Evolutionary conservation across 176 grass and related monocot species (phyloP).

Genomic region (Alloteropsis semialata): DNA sequence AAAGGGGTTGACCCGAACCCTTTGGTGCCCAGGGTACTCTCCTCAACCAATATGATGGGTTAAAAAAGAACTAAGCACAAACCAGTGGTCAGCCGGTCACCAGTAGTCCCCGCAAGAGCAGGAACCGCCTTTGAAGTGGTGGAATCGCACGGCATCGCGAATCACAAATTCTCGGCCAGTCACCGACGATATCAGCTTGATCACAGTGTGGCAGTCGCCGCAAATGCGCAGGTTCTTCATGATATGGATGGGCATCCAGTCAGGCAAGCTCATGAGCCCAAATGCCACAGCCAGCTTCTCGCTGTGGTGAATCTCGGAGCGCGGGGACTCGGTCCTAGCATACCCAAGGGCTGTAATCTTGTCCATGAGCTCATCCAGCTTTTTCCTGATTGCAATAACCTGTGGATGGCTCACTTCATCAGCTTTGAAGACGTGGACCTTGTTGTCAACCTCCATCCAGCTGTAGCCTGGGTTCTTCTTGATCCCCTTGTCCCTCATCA

Average conservation of each 20-base stretch:
- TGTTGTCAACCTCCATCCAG: conserved; percentile 88
- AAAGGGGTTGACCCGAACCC: too few relatives aligned
- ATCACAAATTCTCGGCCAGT: conserved; percentile 66
- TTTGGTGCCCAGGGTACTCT: too few relatives aligned
- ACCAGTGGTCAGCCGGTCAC: conserved; percentile 34
- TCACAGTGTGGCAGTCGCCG: conserved; percentile 77
- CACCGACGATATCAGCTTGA: conserved; percentile 70
- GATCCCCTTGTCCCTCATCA: conserved; percentile 86
- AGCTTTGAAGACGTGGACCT: conserved; percentile 80
- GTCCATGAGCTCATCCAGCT: conserved; percentile 65
- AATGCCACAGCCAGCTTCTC: conserved; percentile 91
- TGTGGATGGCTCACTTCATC: conserved; percentile 76
- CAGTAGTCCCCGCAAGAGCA: conserved; percentile 92
- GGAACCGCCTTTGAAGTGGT: conserved; percentile 73
- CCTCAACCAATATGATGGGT: background rate
- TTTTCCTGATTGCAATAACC: conserved; percentile 52
- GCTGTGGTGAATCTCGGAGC: conserved; percentile 61
- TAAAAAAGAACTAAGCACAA: background rate
- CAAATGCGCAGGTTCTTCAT: conserved; percentile 96
- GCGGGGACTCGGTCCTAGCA: conserved; percentile 32
- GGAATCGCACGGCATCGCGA: conserved; percentile 76
- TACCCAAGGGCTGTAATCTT: conserved; percentile 64
- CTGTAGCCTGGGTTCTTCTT: conserved; percentile 89
- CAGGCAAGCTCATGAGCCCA: conserved; percentile 69
- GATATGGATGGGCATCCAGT: conserved; percentile 71